Percentiles rank a stretch among this genome's conserved stretches.
These are phyloP conservation scores for Pseudogymnoascus destructans DNA, from an alignment of 2,329 filamentous ascomycete genomes.

Conservation along the genomic window DNA sequence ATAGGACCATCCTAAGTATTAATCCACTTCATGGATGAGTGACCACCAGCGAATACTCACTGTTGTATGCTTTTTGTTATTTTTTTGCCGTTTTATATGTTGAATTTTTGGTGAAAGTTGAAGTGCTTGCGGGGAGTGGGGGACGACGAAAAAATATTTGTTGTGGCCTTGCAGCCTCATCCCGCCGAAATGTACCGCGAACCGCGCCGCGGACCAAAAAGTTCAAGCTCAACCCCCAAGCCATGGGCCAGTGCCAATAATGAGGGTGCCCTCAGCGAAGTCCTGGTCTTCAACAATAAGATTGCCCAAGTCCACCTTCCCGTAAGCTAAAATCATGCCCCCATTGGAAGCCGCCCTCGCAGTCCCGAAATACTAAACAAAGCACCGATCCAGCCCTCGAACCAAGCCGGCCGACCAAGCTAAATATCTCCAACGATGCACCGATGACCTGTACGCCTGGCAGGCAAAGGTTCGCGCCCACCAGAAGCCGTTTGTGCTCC, in stretches of 20 bases:
- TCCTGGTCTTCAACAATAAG: constrained; percentile 63
- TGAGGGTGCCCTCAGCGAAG: constrained; percentile 27
- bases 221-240: background rate
- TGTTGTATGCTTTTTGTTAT: no score
- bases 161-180: constrained; percentile 8
- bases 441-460: constrained; percentile 84
- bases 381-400: constrained; percentile 20
- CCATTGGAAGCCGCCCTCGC: background rate
- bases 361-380: constrained; percentile 10
- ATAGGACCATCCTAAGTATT: no score
- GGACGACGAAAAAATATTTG: constrained; percentile 2
- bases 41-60: no score
- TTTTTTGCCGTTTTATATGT: no score
- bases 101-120: no score
- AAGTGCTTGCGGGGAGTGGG: background rate
- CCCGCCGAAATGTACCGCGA: background rate
- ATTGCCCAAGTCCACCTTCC: constrained; percentile 63
- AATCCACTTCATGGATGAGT: no score
- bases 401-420: constrained; percentile 33
- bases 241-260: constrained; percentile 4
- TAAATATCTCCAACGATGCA: constrained; percentile 59
- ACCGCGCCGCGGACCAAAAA: background rate
- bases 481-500: constrained; percentile 56
- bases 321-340: constrained; percentile 34
- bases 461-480: constrained; percentile 38